Base-by-base conservation (phyloP, 2,329 filamentous ascomycete species). In the Trichoderma semiorbis region DNA sequence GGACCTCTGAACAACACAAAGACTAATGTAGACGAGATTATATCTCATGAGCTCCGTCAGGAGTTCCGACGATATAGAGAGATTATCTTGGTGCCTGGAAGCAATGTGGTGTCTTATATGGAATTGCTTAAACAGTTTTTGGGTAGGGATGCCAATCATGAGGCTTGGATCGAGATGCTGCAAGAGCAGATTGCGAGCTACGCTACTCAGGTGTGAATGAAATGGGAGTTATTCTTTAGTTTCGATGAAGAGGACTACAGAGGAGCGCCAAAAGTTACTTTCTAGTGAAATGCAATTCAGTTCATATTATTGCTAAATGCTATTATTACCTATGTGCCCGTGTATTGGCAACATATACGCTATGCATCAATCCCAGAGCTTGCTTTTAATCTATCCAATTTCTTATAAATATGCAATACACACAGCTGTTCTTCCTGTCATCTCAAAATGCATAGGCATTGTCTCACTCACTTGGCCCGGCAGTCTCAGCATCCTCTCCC, bases 91-190 rank as follows among this genome's bases (percentile, higher is more conserved):
- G 90, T 93, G 82, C 89, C 88, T 74, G 92, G 92, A 47, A 92
- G 91, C 0, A 89, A 87, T 73, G 39, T 89, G 90, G 80, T 91
- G 93, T 77, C 92, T 93, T 84, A 93, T 93, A 91, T 83, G 87
- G 75, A 91, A 89, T 1, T 60, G 30, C 81, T 94, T 67, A 88
- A 91, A 82, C 87, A 92, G 74, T 94, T 93, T 82, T 80, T 94
- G 69, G 91, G 91, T 3, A 83, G 92, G 74, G 87, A 90, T 80
- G 92, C 92, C 1, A 92, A 86, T 78, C 89, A 87, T 0, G 90
- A 93, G 77, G 90, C 92, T 1, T 94, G 39, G 50, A 43, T 71
- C 12, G 24, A 58, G 26, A 24, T 39, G 21, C 5, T 71, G 3
- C 11, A 57, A 18, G 26, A 11, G 16, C 18, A n/a, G 8, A 30